phyloP scores from a whole-genome alignment of 768 basidiomycete genomes.

The Sarcodon aspratus region DNA sequence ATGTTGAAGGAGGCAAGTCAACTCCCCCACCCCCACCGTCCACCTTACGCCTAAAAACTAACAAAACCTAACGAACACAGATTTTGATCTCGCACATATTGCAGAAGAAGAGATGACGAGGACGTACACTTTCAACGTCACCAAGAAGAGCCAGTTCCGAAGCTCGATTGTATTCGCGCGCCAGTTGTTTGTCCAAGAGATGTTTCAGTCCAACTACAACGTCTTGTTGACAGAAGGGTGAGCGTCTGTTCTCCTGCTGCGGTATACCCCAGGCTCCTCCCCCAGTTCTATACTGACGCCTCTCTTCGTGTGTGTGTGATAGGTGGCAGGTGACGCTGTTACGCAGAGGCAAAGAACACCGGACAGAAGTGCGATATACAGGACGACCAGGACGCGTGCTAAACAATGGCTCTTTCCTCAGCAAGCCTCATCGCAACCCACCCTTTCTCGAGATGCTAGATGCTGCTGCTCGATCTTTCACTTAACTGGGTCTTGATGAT shows the following conservation, averaged over 20 bases:
- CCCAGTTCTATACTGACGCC: neutral
- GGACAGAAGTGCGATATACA: constrained; percentile 59
- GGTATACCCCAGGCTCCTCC: neutral
- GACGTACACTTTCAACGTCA: constrained; percentile 50
- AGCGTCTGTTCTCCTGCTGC: neutral
- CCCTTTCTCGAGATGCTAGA: no score
- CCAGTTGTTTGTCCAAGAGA: constrained; percentile 48
- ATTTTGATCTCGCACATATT: constrained; percentile 47
- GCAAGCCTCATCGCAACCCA: no score
- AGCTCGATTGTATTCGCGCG: constrained; percentile 52
- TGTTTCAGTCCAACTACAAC: constrained; percentile 47
- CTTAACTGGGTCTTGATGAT: no score
- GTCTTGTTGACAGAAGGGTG: constrained; percentile 59
- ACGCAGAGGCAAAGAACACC: constrained; percentile 48
- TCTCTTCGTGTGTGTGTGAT: constrained; percentile 1
- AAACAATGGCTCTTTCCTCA: no score
- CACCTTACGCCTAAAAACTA: neutral
- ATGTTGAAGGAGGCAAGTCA: constrained; percentile 8
- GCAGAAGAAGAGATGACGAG: constrained; percentile 41
- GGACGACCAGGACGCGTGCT: constrained; percentile 37
- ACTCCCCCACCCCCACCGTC: constrained; percentile 3
- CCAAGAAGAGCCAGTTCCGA: constrained; percentile 33
- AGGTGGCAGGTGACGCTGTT: constrained; percentile 63
- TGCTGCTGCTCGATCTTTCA: no score
- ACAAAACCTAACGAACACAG: constrained; percentile 18